These are phyloP conservation scores for Penicillium subrubescens DNA, from an alignment of 495 filamentous ascomycete species.

Conservation along the genomic window DNA sequence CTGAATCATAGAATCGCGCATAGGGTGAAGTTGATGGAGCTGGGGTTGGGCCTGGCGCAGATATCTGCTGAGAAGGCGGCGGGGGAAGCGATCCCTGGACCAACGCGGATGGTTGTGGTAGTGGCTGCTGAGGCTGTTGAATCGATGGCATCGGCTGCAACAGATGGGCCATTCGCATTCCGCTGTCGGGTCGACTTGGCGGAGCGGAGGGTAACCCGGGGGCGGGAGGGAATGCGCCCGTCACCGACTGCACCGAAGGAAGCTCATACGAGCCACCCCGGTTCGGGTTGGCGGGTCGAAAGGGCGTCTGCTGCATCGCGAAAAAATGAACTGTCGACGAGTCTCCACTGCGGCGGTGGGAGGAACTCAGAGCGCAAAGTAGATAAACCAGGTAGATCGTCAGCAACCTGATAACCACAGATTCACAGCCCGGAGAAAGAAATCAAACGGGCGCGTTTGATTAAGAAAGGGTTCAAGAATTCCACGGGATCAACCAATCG, in stretches of 20 bases:
- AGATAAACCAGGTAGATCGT: background rate
- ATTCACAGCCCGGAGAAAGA: background rate
- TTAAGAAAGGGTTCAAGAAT: background rate
- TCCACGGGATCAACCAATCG: background rate
- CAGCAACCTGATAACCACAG: background rate
- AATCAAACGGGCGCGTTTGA: background rate
- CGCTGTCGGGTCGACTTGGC: conserved; percentile 47
- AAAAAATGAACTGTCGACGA: background rate
- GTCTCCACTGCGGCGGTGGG: background rate
- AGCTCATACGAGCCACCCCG: conserved; percentile 38
- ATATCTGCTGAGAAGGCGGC: background rate
- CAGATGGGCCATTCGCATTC: conserved; percentile 48
- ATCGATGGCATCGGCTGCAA: conserved; percentile 42
- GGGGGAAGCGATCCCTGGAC: background rate
- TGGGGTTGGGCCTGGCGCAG: conserved; percentile 27
- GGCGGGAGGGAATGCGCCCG: conserved; percentile 36
- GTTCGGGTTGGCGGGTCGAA: conserved; percentile 20
- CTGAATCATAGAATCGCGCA: conserved; percentile 47
- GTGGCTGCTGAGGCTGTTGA: conserved; percentile 28
- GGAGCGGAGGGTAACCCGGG: conserved; percentile 46
- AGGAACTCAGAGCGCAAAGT: background rate
- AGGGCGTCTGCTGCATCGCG: conserved; percentile 29
- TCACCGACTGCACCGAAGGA: conserved; percentile 45
- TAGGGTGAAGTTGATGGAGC: conserved; percentile 38
- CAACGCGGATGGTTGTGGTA: conserved; percentile 5